Evolutionary conservation across 2,329 filamentous ascomycete species (phyloP).

Genomic region (Allantophomopsis cytisporea): DNA sequence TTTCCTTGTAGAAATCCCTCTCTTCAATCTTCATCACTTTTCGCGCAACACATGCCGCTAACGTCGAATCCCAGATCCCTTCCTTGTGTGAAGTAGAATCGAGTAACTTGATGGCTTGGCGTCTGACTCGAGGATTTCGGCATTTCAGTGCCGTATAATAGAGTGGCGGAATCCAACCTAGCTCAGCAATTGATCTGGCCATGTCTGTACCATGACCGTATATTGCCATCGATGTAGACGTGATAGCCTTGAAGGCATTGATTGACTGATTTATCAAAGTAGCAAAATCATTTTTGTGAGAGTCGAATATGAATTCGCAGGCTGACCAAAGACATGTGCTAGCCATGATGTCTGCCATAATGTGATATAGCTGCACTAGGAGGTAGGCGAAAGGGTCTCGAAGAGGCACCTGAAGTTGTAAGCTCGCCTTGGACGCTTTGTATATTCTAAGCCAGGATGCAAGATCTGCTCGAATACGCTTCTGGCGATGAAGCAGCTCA

Average conservation of each 20-base stretch:
- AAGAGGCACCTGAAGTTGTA: not conserved
- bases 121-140: conserved; percentile 24
- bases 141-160: conserved; percentile 34
- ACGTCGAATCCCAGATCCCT: conserved; percentile 25
- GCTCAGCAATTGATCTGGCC: conserved; percentile 22
- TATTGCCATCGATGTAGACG: not conserved
- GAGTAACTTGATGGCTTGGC: conserved; percentile 22
- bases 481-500: conserved; percentile 1
- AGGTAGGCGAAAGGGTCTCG: conserved; percentile 10
- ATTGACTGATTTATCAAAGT: conserved; percentile 15
- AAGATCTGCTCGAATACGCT: conserved; percentile 2
- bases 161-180: conserved; percentile 29
- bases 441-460: conserved; percentile 4
- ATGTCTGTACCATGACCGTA: conserved; percentile 10
- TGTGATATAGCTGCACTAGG: conserved; percentile 24
- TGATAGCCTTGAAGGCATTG: not conserved
- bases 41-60: conserved; percentile 17
- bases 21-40: conserved; percentile 27
- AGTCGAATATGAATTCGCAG: conserved; percentile 24
- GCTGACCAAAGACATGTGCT: conserved; percentile 17
- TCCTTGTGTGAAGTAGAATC: conserved; percentile 19
- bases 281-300: conserved; percentile 18
- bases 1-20: conserved; percentile 10
- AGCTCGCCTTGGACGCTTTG: conserved; percentile 1
- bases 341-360: conserved; percentile 28